Conservation (phyloP, 345 rosid genomes). For the Draba incana region DNA sequence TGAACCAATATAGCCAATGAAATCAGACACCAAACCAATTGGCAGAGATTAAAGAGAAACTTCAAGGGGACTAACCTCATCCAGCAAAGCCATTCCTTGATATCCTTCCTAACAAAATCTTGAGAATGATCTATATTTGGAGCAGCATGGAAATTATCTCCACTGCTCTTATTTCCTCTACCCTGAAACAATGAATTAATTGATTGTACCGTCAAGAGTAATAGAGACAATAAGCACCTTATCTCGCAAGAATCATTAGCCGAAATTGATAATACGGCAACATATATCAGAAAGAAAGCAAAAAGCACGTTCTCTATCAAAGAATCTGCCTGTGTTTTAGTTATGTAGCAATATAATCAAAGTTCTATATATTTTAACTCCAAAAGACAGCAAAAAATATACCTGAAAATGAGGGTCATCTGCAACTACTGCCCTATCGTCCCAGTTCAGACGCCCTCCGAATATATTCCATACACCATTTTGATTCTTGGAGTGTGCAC, state of each 20-base stretch:
- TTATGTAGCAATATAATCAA: conserved; percentile 17
- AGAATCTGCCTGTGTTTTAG: conserved; percentile 10
- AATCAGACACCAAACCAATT: conserved; percentile 18
- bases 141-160: conserved; percentile 97
- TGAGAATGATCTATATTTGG: conserved; percentile 99
- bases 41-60: conserved; percentile 11
- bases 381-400: conserved; percentile 9
- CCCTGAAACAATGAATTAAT: conserved; percentile 59
- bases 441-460: conserved; percentile 96
- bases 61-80: conserved; percentile 57
- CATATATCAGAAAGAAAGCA: not conserved
- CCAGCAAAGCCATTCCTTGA: conserved; percentile 96
- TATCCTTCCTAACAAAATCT: conserved; percentile 89
- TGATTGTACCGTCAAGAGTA: conserved; percentile 6
- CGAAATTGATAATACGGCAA: not conserved
- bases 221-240: conserved; percentile 27
- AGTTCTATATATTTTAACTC: not conserved
- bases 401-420: conserved; percentile 99
- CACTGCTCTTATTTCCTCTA: conserved; percentile 96
- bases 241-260: not conserved
- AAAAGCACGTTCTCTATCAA: conserved; percentile 1
- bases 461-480: conserved; percentile 94
- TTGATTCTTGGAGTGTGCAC: conserved; percentile 83
- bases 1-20: conserved; percentile 15
- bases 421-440: conserved; percentile 87